Conservation (phyloP, 2,329 filamentous ascomycete species). For the Sporothrix curviconia region DNA sequence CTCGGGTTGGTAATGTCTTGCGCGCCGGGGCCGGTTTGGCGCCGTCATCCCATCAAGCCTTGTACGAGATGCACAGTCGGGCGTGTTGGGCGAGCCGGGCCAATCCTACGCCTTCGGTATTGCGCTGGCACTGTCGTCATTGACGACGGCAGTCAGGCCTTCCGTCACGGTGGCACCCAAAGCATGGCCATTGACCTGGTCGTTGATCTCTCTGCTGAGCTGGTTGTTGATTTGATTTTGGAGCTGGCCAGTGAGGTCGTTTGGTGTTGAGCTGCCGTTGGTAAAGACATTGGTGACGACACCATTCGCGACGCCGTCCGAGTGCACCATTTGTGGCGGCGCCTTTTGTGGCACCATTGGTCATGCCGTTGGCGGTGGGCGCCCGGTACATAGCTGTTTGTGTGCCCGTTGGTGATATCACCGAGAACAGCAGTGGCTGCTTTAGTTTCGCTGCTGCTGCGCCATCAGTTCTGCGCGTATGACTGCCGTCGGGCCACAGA, state of each 20-base stretch:
- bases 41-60: slow-evolving; percentile 37
- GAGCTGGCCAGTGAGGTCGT: background rate
- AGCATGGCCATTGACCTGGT: slow-evolving; percentile 11
- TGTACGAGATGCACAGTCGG: slow-evolving; percentile 23
- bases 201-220: slow-evolving; percentile 15
- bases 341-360: background rate
- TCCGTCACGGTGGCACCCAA: background rate
- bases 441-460: slow-evolving; percentile 10
- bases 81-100: no score
- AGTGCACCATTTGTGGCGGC: background rate
- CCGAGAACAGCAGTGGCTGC: background rate
- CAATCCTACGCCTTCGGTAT: no score
- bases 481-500: slow-evolving; percentile 4
- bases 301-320: background rate
- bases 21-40: slow-evolving; percentile 45
- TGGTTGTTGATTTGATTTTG: slow-evolving; percentile 8
- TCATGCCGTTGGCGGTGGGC: background rate
- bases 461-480: no score
- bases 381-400: background rate
- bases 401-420: no score
- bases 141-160: slow-evolving; percentile 20
- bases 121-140: no score
- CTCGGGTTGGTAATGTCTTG: slow-evolving; percentile 41
- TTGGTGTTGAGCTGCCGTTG: background rate
- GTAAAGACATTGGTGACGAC: background rate